Conservation (phyloP, 2,329 filamentous ascomycete genomes). For the Mycosphaerelloides madeirae region DNA sequence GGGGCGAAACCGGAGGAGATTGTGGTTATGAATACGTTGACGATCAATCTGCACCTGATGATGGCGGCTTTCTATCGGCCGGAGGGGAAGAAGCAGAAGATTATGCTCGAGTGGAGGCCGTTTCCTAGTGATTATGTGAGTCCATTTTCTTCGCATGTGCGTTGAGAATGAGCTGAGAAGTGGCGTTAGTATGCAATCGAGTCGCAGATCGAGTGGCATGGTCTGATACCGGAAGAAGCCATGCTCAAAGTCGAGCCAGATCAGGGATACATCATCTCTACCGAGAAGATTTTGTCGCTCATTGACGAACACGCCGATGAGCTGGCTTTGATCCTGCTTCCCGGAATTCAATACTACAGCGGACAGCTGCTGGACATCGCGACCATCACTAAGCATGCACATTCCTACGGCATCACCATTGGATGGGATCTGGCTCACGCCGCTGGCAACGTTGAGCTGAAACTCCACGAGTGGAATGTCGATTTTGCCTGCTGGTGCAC, state of each 20-base stretch:
- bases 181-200: conserved; percentile 72
- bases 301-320: conserved; percentile 71
- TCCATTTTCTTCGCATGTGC: neutral
- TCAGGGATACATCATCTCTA: conserved; percentile 57
- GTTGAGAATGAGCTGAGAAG: neutral
- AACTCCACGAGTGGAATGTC: conserved; percentile 81
- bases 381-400: conserved; percentile 72
- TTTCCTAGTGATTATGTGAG: conserved; percentile 80
- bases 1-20: conserved; percentile 70
- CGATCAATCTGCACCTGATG: conserved; percentile 74
- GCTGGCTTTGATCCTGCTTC: conserved; percentile 72
- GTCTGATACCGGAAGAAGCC: conserved; percentile 59
- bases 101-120: conserved; percentile 80
- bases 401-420: conserved; percentile 63
- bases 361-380: conserved; percentile 82
- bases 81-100: conserved; percentile 62
- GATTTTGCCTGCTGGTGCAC: conserved; percentile 92
- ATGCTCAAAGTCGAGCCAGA: conserved; percentile 70
- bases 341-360: conserved; percentile 86
- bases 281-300: conserved; percentile 62
- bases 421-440: conserved; percentile 90
- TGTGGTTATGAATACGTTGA: conserved; percentile 82
- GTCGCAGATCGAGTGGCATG: conserved; percentile 71
- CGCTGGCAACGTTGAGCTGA: conserved; percentile 73
- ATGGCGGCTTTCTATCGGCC: conserved; percentile 81